phyloP scores from a whole-genome alignment of 257 asterid genomes.

The Solanum verrucosum region DNA sequence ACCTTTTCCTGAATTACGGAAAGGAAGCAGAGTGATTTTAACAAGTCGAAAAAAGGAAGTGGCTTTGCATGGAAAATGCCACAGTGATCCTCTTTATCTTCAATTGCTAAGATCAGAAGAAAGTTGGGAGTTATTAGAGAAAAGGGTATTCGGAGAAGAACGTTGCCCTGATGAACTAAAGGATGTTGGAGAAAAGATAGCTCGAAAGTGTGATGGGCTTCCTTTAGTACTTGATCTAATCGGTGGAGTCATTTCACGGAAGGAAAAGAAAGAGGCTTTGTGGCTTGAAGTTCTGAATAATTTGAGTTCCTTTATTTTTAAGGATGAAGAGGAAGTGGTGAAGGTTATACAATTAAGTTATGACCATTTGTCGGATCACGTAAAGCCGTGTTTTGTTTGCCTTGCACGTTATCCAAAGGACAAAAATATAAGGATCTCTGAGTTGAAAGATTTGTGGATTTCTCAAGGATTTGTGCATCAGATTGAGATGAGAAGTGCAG shows the following conservation, averaged over 20 bases:
- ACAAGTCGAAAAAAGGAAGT: neutral
- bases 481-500: neutral
- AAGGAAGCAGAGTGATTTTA: slow-evolving; percentile 7
- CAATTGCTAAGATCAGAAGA: too few species aligned
- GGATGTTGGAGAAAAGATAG: neutral
- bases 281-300: too few species aligned
- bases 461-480: too few species aligned
- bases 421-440: rapidly evolving
- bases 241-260: slow-evolving; percentile 4
- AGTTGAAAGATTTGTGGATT: too few species aligned
- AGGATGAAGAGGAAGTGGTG: neutral
- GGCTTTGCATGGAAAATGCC: neutral
- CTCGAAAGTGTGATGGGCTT: slow-evolving; percentile 9
- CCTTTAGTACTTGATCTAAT: slow-evolving; percentile 15
- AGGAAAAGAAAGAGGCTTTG: too few species aligned
- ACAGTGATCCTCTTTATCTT: neutral
- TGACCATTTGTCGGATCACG: too few species aligned
- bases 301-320: too few species aligned
- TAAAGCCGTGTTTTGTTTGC: too few species aligned
- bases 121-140: too few species aligned
- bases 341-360: slow-evolving; percentile 13
- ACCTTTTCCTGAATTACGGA: neutral
- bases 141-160: too few species aligned
- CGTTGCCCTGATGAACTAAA: too few species aligned
- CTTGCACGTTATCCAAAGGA: too few species aligned